These are phyloP conservation scores for Casaregolazyma lundiana DNA, from an alignment of 1,139 yeast species.

Conservation along the genomic window DNA sequence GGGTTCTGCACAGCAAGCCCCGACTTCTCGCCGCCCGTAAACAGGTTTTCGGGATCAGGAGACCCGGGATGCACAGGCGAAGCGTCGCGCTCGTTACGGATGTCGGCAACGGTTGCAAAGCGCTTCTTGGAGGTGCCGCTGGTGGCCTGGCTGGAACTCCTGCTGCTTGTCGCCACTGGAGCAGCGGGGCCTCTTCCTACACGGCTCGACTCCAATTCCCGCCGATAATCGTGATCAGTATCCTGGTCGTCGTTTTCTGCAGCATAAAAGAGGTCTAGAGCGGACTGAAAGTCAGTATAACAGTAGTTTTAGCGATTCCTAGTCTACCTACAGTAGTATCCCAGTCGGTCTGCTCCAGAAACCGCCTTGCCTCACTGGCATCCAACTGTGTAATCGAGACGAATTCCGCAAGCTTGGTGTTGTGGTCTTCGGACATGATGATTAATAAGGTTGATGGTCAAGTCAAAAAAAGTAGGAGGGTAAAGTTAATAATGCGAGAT, in stretches of 20 bases:
- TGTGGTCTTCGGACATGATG: conserved; percentile 8
- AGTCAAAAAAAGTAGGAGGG: neutral
- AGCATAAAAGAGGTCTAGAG: conserved; percentile 9
- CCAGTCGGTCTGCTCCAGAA: conserved; percentile 39
- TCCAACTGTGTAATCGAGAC: conserved; percentile 6
- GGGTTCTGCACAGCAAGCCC: conserved; percentile 94
- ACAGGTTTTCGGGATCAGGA: conserved; percentile 64
- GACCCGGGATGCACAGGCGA: conserved; percentile 28
- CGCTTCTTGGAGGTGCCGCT: conserved; percentile 19
- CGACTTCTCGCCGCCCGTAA: conserved; percentile 94
- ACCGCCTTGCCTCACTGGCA: conserved; percentile 42
- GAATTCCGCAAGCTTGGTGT: conserved; percentile 8
- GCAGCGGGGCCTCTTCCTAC: neutral
- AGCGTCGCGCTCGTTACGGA: conserved; percentile 32
- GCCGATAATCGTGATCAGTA: neutral
- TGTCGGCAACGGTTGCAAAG: conserved; percentile 42
- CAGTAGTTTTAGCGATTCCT: neutral
- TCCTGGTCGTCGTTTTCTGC: conserved; percentile 4
- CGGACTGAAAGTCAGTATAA: conserved; percentile 6
- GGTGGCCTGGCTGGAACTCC: conserved; percentile 8
- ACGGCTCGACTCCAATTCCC: neutral
- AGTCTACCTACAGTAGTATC: conserved; percentile 33
- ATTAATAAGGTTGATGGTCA: neutral
- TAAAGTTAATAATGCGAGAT: neutral
- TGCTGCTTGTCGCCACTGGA: neutral